Evolutionary conservation across 2,329 filamentous ascomycete genomes (phyloP), one percentile per base, ranked within the genome.

Genomic region (Calonectria pseudoturangicola): DNA sequence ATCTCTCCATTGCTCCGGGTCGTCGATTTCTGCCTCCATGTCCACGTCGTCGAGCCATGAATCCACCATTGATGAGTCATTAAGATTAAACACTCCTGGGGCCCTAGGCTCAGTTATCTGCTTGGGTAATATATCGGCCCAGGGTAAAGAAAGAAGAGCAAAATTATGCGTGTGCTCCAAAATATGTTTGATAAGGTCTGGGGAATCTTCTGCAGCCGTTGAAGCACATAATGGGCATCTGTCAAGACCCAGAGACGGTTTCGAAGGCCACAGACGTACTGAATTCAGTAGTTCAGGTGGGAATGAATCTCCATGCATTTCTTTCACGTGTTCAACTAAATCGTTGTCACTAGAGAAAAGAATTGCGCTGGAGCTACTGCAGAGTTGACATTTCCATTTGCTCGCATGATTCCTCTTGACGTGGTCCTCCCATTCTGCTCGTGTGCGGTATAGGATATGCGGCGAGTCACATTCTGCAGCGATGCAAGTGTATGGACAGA

Each of bases 401-500:
- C 43, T 68, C 15, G 12, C 47, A 54, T 72, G 73, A 8, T 28
- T 33, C 10, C 70, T 69, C 16, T 70, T 68, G 8, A 68, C 12
- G 36, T 67, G 62, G 67, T 67, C 15, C n/a, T 73, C 51, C 58
- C 73, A 54, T 28, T 56, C 51, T 15, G 47, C 21, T 18, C 64
- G 56, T 10, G 70, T 68, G 18, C 48, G 39, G 39, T 68, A 75
- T 1, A 75, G 33, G 3, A 69, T 27, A 6, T 70, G 50, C 1
- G 73, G 71, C 4, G 39, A 21, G 12, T 71, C 65, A 41, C 73
- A 75, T 18, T 71, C 6, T 16, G 70, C 13, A 5, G 71, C 73
- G n/a, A 75, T 73, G 41, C 73, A 75, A 13, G 73, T 75, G 25
- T 75, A 75, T n/a, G 73, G 71, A 36, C 51, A 67, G 13, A 73